Conservation (phyloP, 495 filamentous ascomycete genomes). For the Penicillium antarcticum region DNA sequence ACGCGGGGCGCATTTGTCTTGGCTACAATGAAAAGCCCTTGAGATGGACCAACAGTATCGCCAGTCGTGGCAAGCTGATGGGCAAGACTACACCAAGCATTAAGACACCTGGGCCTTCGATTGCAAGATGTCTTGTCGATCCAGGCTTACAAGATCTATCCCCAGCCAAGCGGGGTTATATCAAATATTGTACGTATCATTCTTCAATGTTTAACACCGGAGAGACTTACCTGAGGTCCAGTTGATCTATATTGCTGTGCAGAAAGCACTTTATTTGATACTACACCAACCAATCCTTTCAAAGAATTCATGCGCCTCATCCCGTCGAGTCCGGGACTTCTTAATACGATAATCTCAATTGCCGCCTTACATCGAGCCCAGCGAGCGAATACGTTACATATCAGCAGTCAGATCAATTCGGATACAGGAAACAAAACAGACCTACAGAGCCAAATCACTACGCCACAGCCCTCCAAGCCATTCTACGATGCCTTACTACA, state of each 20-base stretch:
- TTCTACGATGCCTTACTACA: constrained; percentile 11
- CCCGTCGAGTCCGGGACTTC: constrained; percentile 12
- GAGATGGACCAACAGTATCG: constrained; percentile 19
- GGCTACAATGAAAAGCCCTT: constrained; percentile 15
- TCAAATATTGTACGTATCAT: constrained; percentile 14
- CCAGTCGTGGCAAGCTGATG: constrained; percentile 19
- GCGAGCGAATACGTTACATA: not conserved
- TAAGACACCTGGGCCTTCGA: not conserved
- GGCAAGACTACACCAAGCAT: constrained; percentile 11
- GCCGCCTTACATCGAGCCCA: constrained; percentile 16
- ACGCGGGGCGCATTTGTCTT: constrained; percentile 3
- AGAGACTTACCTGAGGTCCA: not conserved
- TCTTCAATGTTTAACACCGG: not conserved
- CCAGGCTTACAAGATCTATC: constrained; percentile 12
- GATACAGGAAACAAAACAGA: no score
- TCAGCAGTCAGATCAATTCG: not conserved
- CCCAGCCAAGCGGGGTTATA: constrained; percentile 6
- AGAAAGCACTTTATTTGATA: constrained; percentile 13
- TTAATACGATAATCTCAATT: constrained; percentile 14
- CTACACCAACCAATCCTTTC: constrained; percentile 8
- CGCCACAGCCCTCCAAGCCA: not conserved
- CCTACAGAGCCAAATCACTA: not conserved
- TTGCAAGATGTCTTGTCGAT: constrained; percentile 10
- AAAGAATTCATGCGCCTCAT: constrained; percentile 21
- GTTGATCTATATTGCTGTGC: constrained; percentile 16